Evolutionary conservation across 1,139 yeast genomes (phyloP), one percentile per base, ranked within the genome.

Genomic region (Magnusiomyces sp.): DNA sequence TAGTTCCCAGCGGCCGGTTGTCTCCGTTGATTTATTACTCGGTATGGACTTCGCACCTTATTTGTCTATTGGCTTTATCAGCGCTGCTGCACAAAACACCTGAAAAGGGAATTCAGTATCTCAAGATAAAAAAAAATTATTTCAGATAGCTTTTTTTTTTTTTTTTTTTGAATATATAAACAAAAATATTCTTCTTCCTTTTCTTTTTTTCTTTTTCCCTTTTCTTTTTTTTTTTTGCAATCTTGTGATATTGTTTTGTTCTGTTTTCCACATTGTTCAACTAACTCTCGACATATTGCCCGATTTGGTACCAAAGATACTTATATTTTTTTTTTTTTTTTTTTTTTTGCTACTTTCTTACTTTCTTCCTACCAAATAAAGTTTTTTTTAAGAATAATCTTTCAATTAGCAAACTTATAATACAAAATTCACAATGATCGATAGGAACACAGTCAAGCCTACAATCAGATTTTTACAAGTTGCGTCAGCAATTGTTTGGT

Each of bases 401-500:
- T 37, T 37, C n/a, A 16, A 37, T 37, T 6, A n/a, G 20, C 40
- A 37, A 17, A 10, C 6, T 16, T 37, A 14, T 31, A 19, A 32
- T 5, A 42, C 17, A 42, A 3, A 19, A 17, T 17, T n/a, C n/a
- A 17, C 23, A 33, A 47, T 48, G 50, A 40, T 48, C 14, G 38
- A 45, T 14, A 45, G 46, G 14, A 48, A 45, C 34, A 33, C 32
- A 10, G 48, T 48, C 20, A 40, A 47, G 5, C 40, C 40, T 29
- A 14, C 43, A 11, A 5, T 44, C 7, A 32, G 50, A 16, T 38
- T 55, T 32, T 41, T 46, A 13, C 89, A 82, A 62, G 73, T 82
- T 11, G 51, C 62, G 7, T 85, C 95, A 65, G 90, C 97, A 36
- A 79, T 87, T 34, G 56, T 74, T 0, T 89, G 96, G 95, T 89